These are phyloP conservation scores for Solanum neorickii DNA, from an alignment of 257 asterid genomes.

Conservation along the genomic window DNA sequence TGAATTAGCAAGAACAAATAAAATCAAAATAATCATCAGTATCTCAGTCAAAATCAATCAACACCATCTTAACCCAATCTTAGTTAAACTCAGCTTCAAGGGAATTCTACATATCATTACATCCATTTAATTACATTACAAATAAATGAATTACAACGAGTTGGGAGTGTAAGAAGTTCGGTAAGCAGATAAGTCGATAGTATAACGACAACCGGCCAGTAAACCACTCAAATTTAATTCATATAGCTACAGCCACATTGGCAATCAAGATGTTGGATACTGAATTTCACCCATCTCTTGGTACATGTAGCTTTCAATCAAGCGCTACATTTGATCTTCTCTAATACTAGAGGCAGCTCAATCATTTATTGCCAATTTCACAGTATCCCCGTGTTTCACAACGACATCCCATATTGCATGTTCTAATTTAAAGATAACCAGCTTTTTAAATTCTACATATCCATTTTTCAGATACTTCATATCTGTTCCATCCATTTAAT, in stretches of 20 bases:
- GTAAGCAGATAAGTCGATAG: slow-evolving; percentile 28
- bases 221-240: slow-evolving; percentile 19
- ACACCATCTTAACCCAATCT: neutral
- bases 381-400: neutral
- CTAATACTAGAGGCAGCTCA: neutral
- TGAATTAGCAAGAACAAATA: neutral
- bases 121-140: neutral
- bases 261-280: slow-evolving; percentile 38
- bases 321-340: neutral
- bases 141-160: neutral
- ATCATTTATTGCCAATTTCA: neutral
- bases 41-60: neutral
- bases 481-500: neutral
- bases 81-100: neutral
- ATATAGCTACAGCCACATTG: slow-evolving; percentile 40
- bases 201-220: slow-evolving; percentile 50
- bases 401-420: neutral
- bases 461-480: neutral
- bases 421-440: neutral
- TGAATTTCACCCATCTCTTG: slow-evolving; percentile 23
- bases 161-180: slow-evolving; percentile 4
- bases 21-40: neutral
- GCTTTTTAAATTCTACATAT: neutral
- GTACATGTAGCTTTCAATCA: slow-evolving; percentile 30
- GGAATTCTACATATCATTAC: neutral